Evolutionary conservation across 108 stramenopile species (phyloP), one percentile per base, ranked within the genome.

Genomic region (Fistulifera pelliculosa): DNA sequence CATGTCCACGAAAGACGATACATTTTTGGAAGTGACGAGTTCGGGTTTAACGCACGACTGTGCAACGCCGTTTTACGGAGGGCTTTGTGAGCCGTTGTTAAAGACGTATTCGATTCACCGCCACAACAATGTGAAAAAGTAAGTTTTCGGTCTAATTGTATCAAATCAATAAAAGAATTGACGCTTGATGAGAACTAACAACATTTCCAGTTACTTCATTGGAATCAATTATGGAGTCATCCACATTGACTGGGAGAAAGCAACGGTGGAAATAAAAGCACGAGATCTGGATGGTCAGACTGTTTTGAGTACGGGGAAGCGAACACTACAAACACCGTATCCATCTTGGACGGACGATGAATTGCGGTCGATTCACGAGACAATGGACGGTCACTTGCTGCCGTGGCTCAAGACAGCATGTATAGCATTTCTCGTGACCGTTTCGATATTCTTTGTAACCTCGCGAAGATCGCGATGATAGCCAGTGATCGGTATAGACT

Each of bases 11-110:
- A 45, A 58, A 12, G 45, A 44, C 8, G 12, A 51, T 5, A 43
- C 64, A 3, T 71, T 91, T 17, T 45, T 87, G 19, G 94, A 95
- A 68, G 73, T 95, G 22, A 95, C 94, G 24, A 74, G 71, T 27
- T 86, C 83, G 55, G 94, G 94, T 6, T 54, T 95, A 58, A 88
- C 88, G 1, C 94, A 95, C 61, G 68, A 81, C 8, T 93, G 87
- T 49, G 56, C 53, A 19, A 65, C 67, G 24, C 77, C 74, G 17
- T 69, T 80, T 16, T 89, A 81, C 66, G 87, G 92, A 31, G 44
- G 26, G 3, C 52, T 89, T 0, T 89, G 87, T 53, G 12, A 64
- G 25, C 80, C 79, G 12, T 64, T 87, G 5, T 61, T 93, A 54
- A 22, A 73, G 28, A 53, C 54, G 19, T 93, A 78, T 60, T 19